Evolutionary conservation across 805 yeast species (phyloP).

Genomic region (Barnettozyma populi): DNA sequence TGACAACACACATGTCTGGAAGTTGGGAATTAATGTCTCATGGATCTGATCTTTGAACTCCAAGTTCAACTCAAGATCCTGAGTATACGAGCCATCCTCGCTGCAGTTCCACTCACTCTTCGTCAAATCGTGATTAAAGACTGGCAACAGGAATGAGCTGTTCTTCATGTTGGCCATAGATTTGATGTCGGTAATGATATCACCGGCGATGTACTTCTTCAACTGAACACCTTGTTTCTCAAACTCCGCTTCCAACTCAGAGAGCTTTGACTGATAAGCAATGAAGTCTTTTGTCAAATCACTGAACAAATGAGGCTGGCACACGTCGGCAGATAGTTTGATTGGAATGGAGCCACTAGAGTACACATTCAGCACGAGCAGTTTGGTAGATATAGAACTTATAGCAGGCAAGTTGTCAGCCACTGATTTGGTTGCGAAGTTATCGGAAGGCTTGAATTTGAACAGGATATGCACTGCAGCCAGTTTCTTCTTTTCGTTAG

Average conservation of each 20-base stretch:
- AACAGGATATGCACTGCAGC: constrained; percentile 26
- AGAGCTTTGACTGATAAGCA: constrained; percentile 8
- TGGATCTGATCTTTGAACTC: constrained; percentile 36
- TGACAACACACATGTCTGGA: constrained; percentile 59
- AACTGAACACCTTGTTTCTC: constrained; percentile 6
- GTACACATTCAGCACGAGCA: constrained; percentile 30
- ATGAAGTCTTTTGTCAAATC: constrained; percentile 23
- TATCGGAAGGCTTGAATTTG: constrained; percentile 27
- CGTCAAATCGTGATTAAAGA: constrained; percentile 8
- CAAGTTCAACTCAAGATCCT: constrained; percentile 36
- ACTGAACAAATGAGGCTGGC: constrained; percentile 14
- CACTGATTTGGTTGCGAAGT: constrained; percentile 23
- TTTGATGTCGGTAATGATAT: constrained; percentile 15
- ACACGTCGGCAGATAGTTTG: constrained; percentile 30
- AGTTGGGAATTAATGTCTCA: constrained; percentile 52
- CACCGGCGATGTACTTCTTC: constrained; percentile 10
- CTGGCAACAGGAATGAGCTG: constrained; percentile 8
- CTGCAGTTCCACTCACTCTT: constrained; percentile 20
- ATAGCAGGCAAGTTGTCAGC: constrained; percentile 20
- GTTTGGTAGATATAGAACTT: constrained; percentile 23
- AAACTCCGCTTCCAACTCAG: constrained; percentile 17
- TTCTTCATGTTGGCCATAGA: constrained; percentile 18
- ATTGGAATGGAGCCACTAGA: constrained; percentile 37
- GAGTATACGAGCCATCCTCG: constrained; percentile 1
- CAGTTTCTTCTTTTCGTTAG: constrained; percentile 25